Percentiles rank a stretch among this genome's conserved stretches.
Evolutionary conservation across 345 rosid genomes (phyloP).

Genomic region (Chamaenerion angustifolium): DNA sequence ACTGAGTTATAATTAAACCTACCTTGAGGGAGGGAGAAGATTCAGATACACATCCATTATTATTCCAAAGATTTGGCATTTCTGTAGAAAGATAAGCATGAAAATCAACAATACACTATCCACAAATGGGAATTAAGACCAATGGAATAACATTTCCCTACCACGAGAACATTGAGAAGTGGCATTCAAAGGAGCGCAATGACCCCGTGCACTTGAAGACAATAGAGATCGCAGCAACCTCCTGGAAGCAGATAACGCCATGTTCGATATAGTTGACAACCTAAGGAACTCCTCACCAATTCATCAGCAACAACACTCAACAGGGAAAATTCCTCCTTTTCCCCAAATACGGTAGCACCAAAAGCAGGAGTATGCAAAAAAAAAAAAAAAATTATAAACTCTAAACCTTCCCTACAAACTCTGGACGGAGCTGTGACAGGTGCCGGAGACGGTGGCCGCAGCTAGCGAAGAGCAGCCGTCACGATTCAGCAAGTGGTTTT

Average conservation of each 20-base stretch:
- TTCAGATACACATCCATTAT: not conserved
- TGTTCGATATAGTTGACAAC: not conserved
- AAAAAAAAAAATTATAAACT: too few species aligned
- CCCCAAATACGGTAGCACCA: too few species aligned
- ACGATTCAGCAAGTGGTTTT: too few species aligned
- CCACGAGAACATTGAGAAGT: not conserved
- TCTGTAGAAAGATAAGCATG: not conserved
- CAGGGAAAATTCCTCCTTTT: too few species aligned
- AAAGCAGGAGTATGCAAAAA: too few species aligned
- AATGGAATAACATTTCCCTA: not conserved
- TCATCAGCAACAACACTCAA: too few species aligned
- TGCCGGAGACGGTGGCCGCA: too few species aligned
- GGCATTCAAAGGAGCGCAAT: not conserved
- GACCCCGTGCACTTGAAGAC: not conserved
- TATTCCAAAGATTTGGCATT: not conserved
- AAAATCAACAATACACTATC: not conserved
- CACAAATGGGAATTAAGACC: not conserved
- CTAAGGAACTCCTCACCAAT: too few species aligned
- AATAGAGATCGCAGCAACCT: constrained; percentile 5
- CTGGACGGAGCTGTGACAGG: too few species aligned
- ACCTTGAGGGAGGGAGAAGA: not conserved
- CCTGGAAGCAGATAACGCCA: constrained; percentile 8
- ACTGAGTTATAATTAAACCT: not conserved
- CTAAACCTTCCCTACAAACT: too few species aligned
- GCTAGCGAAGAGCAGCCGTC: too few species aligned